These are phyloP conservation scores for Pilobolus umbonatus DNA, from an alignment of 192 early-diverging fungal genomes.

Conservation along the genomic window DNA sequence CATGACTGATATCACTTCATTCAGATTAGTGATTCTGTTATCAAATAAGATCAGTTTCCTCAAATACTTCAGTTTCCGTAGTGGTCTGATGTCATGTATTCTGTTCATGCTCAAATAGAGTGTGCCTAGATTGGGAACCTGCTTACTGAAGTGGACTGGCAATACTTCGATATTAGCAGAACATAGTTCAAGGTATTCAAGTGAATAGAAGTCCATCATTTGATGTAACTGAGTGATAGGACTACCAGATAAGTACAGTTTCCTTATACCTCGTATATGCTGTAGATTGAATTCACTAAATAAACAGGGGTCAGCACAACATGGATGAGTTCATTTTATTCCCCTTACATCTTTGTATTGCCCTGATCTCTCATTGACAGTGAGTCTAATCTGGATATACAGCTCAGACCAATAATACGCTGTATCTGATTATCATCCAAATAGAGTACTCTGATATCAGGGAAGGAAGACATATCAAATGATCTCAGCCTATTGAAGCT, in stretches of 20 bases:
- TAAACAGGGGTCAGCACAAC: background rate
- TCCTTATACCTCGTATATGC: slow-evolving; percentile 16
- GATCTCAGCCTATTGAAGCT: slow-evolving; percentile 37
- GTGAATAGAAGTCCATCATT: slow-evolving; percentile 35
- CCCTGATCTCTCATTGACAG: slow-evolving; percentile 46
- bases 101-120: slow-evolving; percentile 41
- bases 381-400: slow-evolving; percentile 29
- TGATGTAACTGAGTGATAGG: slow-evolving; percentile 32
- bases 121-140: slow-evolving; percentile 37
- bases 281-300: slow-evolving; percentile 19
- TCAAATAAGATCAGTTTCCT: slow-evolving; percentile 39
- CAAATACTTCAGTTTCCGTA: slow-evolving; percentile 35
- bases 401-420: slow-evolving; percentile 32
- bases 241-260: slow-evolving; percentile 33
- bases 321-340: background rate
- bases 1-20: slow-evolving; percentile 9
- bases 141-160: slow-evolving; percentile 32
- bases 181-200: slow-evolving; percentile 46
- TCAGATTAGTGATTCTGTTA: slow-evolving; percentile 37
- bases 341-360: slow-evolving; percentile 36
- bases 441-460: slow-evolving; percentile 38
- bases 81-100: slow-evolving; percentile 31
- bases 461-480: slow-evolving; percentile 38
- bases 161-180: slow-evolving; percentile 37
- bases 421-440: slow-evolving; percentile 43